These are phyloP conservation scores for Vaccinium corymbosum DNA, from an alignment of 148 eudicot genomes.

Conservation along the genomic window DNA sequence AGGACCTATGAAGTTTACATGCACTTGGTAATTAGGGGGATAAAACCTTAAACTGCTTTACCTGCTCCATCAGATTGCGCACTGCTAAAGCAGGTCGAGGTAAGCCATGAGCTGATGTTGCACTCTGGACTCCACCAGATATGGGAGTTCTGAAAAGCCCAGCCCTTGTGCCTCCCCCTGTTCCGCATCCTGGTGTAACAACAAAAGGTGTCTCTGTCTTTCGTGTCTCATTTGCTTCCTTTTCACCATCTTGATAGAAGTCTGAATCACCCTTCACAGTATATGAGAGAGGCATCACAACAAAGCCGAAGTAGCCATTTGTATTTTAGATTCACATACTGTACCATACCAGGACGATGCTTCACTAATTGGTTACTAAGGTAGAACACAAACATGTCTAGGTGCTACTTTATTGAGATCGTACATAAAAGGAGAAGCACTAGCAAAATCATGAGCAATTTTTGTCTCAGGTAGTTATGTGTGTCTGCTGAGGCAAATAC, in stretches of 20 bases:
- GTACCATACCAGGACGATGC: slow-evolving; percentile 19
- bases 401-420: background rate
- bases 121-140: slow-evolving; percentile 99
- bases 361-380: background rate
- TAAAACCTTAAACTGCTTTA: slow-evolving; percentile 8
- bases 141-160: slow-evolving; percentile 97
- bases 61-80: slow-evolving; percentile 99
- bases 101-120: slow-evolving; percentile 96
- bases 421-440: background rate
- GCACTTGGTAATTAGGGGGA: background rate
- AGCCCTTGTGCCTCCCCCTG: slow-evolving; percentile 49
- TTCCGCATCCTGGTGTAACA: slow-evolving; percentile 19
- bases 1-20: background rate
- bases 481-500: background rate
- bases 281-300: slow-evolving; percentile 53
- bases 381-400: background rate
- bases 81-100: slow-evolving; percentile 96
- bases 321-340: slow-evolving; percentile 30
- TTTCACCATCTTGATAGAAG: slow-evolving; percentile 27
- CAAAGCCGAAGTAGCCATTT: slow-evolving; percentile 44
- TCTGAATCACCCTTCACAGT: slow-evolving; percentile 61
- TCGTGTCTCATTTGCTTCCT: slow-evolving; percentile 22
- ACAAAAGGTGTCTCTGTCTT: slow-evolving; percentile 16
- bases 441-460: background rate
- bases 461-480: background rate